phyloP scores from a whole-genome alignment of 1,139 yeast species.

The Saccharomyces hybrid region DNA sequence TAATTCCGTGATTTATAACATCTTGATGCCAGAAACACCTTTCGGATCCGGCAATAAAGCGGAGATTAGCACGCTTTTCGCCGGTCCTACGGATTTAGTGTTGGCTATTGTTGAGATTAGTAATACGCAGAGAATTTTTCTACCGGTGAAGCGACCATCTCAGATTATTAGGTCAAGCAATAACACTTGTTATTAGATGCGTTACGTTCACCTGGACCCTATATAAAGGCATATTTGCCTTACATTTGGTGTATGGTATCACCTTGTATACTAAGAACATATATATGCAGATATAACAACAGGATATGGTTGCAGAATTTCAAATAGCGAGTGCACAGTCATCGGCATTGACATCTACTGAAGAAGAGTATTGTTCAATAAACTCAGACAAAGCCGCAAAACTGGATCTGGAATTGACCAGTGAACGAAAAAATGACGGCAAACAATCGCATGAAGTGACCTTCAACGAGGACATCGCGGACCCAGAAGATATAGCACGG shows the following conservation, averaged over 20 bases:
- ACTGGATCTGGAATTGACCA: neutral
- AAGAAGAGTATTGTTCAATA: slow-evolving; percentile 1
- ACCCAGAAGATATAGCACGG: slow-evolving; percentile 45
- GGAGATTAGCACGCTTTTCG: neutral
- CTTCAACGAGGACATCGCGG: slow-evolving; percentile 32
- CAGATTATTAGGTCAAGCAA: neutral
- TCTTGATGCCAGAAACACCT: neutral
- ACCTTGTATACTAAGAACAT: neutral
- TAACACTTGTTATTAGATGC: neutral
- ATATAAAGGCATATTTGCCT: neutral
- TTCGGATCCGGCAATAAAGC: neutral
- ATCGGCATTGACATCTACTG: neutral
- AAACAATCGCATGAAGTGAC: slow-evolving; percentile 22
- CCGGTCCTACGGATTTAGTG: neutral
- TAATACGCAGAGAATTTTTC: neutral
- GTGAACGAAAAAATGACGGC: neutral
- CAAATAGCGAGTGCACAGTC: neutral
- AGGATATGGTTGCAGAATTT: neutral
- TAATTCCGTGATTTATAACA: no score
- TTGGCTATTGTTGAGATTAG: neutral
- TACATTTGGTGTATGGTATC: neutral
- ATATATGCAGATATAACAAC: neutral
- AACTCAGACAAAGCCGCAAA: neutral
- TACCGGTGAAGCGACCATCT: neutral
- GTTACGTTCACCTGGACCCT: neutral